phyloP scores from a whole-genome alignment of 2,329 filamentous ascomycete species.

The Fusarium scirpi region DNA sequence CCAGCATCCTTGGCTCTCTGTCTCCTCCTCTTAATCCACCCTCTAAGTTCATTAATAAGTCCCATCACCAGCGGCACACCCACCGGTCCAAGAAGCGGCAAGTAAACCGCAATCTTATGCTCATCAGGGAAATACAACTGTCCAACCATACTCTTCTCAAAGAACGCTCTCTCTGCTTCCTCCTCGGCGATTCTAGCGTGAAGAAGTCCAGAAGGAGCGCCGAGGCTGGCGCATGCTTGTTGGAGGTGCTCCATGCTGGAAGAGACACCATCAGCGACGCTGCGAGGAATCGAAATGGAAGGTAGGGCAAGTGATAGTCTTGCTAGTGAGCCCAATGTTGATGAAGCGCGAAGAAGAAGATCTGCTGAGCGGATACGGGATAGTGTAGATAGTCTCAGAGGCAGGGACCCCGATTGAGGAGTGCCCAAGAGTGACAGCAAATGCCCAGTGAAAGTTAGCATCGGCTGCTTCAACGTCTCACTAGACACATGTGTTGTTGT shows the following conservation, averaged over 20 bases:
- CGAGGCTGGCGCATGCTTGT: slow-evolving; percentile 79
- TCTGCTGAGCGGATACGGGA: slow-evolving; percentile 87
- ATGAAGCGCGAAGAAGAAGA: slow-evolving; percentile 88
- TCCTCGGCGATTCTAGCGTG: slow-evolving; percentile 87
- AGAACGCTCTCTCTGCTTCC: slow-evolving; percentile 94
- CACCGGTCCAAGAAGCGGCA: slow-evolving; percentile 90
- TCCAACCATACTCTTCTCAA: slow-evolving; percentile 98
- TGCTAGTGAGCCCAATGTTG: slow-evolving; percentile 91
- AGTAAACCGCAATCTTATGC: slow-evolving; percentile 96
- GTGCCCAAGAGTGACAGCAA: slow-evolving; percentile 88
- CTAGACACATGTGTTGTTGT: slow-evolving; percentile 66
- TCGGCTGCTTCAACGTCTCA: slow-evolving; percentile 78
- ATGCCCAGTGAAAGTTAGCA: slow-evolving; percentile 92
- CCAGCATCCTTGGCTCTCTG: slow-evolving; percentile 57
- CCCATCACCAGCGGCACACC: slow-evolving; percentile 91
- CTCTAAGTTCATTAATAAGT: slow-evolving; percentile 82
- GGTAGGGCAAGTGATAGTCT: slow-evolving; percentile 85
- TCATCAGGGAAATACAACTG: slow-evolving; percentile 99
- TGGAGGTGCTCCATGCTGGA: slow-evolving; percentile 83
- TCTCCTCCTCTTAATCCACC: slow-evolving; percentile 63
- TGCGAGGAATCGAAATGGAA: slow-evolving; percentile 89
- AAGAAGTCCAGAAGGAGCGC: slow-evolving; percentile 74
- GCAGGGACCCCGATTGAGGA: slow-evolving; percentile 84
- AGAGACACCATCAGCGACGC: slow-evolving; percentile 86
- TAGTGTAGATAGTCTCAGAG: slow-evolving; percentile 85